Evolutionary conservation across 2,329 filamentous ascomycete species (phyloP).

Genomic region (Cordyceps cateniannulata): DNA sequence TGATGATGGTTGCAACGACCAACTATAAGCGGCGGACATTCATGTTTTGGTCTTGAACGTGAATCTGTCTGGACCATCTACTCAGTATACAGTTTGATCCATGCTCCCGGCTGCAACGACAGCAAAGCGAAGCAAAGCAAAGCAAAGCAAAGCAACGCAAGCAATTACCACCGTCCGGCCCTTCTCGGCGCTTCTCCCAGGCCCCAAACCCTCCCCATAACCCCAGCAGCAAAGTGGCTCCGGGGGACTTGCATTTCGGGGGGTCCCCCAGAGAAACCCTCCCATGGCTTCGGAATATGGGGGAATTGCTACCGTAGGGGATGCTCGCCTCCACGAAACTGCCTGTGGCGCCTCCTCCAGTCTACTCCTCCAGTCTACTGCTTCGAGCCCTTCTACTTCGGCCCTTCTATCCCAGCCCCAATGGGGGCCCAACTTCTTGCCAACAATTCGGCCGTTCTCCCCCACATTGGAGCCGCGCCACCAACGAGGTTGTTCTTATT

Average conservation of each 20-base stretch:
- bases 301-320: no score
- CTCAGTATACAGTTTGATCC: no score
- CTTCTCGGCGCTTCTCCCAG: slow-evolving; percentile 12
- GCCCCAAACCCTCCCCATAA: not conserved
- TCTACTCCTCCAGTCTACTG: no score
- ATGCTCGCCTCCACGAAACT: not conserved
- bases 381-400: not conserved
- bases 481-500: not conserved
- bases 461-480: slow-evolving; percentile 8
- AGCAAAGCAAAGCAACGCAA: no score
- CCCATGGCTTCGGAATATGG: not conserved
- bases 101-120: no score
- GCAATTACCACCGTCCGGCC: slow-evolving; percentile 10
- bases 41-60: no score
- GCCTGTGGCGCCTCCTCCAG: not conserved
- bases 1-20: no score
- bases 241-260: not conserved
- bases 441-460: not conserved
- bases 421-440: slow-evolving; percentile 1
- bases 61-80: no score
- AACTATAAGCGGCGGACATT: no score
- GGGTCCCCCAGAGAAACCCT: not conserved
- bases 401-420: slow-evolving; percentile 10
- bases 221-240: slow-evolving; percentile 9
- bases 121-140: no score